Base-by-base conservation (phyloP, 2,329 filamentous ascomycete genomes). In the Paracorniculantispora psalliotae region DNA sequence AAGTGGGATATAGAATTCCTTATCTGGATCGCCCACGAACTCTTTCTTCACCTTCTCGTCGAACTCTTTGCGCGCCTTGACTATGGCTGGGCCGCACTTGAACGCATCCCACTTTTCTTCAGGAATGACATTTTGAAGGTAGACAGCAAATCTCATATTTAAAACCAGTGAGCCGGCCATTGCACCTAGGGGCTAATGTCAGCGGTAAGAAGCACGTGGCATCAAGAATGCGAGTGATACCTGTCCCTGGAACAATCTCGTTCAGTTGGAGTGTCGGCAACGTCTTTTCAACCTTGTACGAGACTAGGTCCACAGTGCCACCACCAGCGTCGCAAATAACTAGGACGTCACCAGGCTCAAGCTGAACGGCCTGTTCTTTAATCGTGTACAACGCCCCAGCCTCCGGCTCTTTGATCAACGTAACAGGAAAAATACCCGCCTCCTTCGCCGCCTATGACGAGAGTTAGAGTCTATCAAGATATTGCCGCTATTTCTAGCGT, bases 221-320 rank as follows among this genome's bases (percentile, higher is more conserved):
- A 28, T 2, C 26, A 30, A 26, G 39, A 17, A 2, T 2, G 7
- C 6, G 12, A 19, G 19, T 12, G 19, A 0, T 59, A 65, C 67
- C 67, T 52, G 57, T 63, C 4, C 67, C 66, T 0, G 64, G 65
- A 10, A 69, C 64, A 0, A 68, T 19, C 50, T 69, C 67, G 10
- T 61, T 66, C 0, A 67, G 23, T n/a, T 64, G 21, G 0, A 68
- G 59, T 2, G 5, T 60, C 1, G 67, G 67, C 3, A 41, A 30
- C 1, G 68, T 33, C 61, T 64, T n/a, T 61, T 59, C 57, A 13
- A 71, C 58, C 26, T 67, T 58, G 41, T 74, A 74, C 8, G 64
- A 70, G 23, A 73, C 70, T 19, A 73, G 59, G 10, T 75, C 69
- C 0, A 68, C 67, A 0, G 67, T 68, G 15, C 67, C 67, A 1